Base-by-base conservation (phyloP, 2,329 filamentous ascomycete genomes). In the Zopfia rhizophila region DNA sequence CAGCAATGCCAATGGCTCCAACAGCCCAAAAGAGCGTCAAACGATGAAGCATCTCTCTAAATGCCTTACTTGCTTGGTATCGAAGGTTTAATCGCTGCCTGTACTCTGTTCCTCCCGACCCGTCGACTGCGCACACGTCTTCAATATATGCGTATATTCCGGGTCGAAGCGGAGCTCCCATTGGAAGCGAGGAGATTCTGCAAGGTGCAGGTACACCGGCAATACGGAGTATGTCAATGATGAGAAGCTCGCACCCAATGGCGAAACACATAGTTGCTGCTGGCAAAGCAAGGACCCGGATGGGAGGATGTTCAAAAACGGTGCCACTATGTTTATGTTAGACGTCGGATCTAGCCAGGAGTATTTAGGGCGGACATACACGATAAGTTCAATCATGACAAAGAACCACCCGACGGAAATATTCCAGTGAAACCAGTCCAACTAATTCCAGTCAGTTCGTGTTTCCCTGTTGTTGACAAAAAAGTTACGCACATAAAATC, bases 381-480 rank as follows among this genome's bases (percentile, higher is more conserved):
- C 75, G 53, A 83, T 80, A 16, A 82, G 71, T 54, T 82, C 79
- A 36, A 82, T 72, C 78, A 82, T 82, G 58, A 83, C 74, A 45
- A 81, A 76, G 35, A 82, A 72, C 79, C 80, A 82, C 10, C 75
- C 79, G 3, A 81, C 57, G 3, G 76, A 77, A 32, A 82, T 75
- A 53, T 81, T 82, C 80, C 80, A 82, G 45, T 83, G 81, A 60
- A 83, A 82, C 72, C 75, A 82, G 47, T 83, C 81, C 12, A 83
- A 70, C 62, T 79, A 69, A 53, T 48, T 47, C 22, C 52, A 11
- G 37, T 61, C 40, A 60, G 56, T 16, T n/a, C n/a, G 24, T 29
- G 21, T 21, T n/a, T n/a, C 44, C n/a, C 39, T 38, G 19, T 14
- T 11, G 16, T 5, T 22, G 11, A 17, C 7, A 30, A 32, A 18